Evolutionary conservation across 2,329 filamentous ascomycete species (phyloP).

Genomic region (Cordyceps cicadae): DNA sequence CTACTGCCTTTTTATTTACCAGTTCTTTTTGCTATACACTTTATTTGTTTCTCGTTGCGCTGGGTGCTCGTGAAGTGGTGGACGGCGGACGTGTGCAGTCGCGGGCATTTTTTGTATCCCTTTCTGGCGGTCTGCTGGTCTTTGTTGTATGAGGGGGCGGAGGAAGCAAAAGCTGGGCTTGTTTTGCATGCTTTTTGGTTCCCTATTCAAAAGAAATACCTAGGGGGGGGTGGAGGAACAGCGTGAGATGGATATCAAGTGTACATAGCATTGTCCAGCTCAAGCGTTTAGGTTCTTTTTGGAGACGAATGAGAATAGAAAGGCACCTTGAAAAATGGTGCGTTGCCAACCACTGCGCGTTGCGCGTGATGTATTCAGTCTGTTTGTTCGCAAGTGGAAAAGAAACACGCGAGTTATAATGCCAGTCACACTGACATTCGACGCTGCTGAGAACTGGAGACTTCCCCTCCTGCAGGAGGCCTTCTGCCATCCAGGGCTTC

Average conservation of each 20-base stretch:
- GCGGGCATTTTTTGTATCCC: background rate
- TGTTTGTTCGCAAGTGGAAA: background rate
- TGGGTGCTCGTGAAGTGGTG: background rate
- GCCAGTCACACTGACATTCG: too few relatives aligned
- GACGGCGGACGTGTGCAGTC: background rate
- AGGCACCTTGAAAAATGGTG: background rate
- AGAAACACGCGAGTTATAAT: too few relatives aligned
- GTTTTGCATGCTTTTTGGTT: background rate
- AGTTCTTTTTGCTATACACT: conserved; percentile 4
- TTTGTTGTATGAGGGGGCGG: background rate
- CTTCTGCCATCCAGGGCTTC: background rate
- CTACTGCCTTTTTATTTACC: background rate
- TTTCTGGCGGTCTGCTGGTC: background rate
- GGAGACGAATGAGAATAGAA: conserved; percentile 6
- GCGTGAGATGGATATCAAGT: conserved; percentile 9
- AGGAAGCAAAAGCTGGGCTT: background rate
- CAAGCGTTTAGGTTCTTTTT: background rate
- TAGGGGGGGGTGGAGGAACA: background rate
- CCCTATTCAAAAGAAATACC: background rate
- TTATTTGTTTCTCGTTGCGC: background rate
- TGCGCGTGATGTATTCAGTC: background rate
- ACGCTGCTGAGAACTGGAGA: background rate
- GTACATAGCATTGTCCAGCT: conserved; percentile 10
- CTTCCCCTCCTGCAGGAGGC: too few relatives aligned
- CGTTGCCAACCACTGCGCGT: background rate